Base-by-base conservation (phyloP, 768 basidiomycete species). In the Termitomyces sp. region DNA sequence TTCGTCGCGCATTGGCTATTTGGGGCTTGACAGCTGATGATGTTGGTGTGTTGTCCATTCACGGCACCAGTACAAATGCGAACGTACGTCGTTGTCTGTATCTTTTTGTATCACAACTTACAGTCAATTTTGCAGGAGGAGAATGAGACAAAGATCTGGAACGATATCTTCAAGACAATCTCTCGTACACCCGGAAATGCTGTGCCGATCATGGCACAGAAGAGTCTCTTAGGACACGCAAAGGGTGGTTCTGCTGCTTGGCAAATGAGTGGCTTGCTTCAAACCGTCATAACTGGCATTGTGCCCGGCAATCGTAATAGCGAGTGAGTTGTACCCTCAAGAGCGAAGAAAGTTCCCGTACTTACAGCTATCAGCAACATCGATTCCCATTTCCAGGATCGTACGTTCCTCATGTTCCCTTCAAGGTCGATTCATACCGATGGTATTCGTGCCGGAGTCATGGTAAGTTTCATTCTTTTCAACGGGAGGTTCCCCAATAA, bases 181-280 rank as follows among this genome's bases (percentile, higher is more conserved):
- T 84, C 85, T 40, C 92, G 97, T 60, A 92, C 93, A 7, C 84
- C 87, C 38, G 96, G 97, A 53, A 98, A 98, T 71, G 95, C 95
- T n/a, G 87, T 96, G 46, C 97, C 97, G 5, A 86, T 97, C 66
- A 89, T 98, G 72, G 94, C 97, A 2, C 97, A 98, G 73, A 99
- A 99, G 82, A 93, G 90, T 71, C 80, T 99, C 49, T 89, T 96
- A 31, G 97, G 97, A 59, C 96, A 99, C 69, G 88, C 96, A 11
- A 99, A 99, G 80, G 97, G 97, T 71, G 97, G 96, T 59, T 92
- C 97, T n/a, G 96, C 96, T 54, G 91, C 95, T 2, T 98, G 95
- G 96, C 92, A 95, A 75, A 84, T 97, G 81, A 88, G 86, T 65
- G 97, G 97, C 63, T 79, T 98, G 54, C 73, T 94, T 54, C 95